Percentiles rank a stretch among this genome's conserved stretches.
phyloP scores from a whole-genome alignment of 1,139 yeast genomes.

The Lodderomyces theae region DNA sequence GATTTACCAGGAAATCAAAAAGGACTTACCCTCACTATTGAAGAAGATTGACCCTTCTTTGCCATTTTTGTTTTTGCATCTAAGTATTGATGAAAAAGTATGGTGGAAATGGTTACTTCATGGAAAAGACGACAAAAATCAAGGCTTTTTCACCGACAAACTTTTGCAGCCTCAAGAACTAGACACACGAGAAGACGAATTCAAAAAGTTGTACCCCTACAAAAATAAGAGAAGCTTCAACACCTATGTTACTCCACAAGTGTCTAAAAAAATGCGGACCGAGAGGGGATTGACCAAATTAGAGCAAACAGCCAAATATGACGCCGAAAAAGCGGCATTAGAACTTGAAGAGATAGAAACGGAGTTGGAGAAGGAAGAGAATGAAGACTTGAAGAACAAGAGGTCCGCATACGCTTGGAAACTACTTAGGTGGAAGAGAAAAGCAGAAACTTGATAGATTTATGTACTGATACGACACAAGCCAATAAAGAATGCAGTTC shows the following conservation, averaged over 20 bases:
- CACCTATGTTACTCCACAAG: conserved; percentile 43
- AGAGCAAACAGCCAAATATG: conserved; percentile 4
- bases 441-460: too few relatives aligned
- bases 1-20: conserved; percentile 26
- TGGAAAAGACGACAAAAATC: conserved; percentile 33
- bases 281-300: conserved; percentile 8
- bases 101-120: conserved; percentile 48
- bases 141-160: conserved; percentile 26
- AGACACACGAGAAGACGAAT: conserved; percentile 17
- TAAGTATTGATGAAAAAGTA: conserved; percentile 27
- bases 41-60: conserved; percentile 26
- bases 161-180: conserved; percentile 25
- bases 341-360: neutral
- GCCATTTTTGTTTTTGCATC: conserved; percentile 27
- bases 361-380: neutral
- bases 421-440: neutral
- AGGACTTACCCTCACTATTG: conserved; percentile 23
- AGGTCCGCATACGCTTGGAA: conserved; percentile 1
- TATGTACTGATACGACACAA: too few relatives aligned
- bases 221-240: conserved; percentile 41
- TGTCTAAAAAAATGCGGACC: conserved; percentile 40
- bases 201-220: conserved; percentile 22
- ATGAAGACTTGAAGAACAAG: neutral
- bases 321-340: conserved; percentile 10
- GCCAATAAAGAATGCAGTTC: too few relatives aligned